Base-by-base conservation (phyloP, 345 rosid genomes). In the Euphorbia pulcherrima region DNA sequence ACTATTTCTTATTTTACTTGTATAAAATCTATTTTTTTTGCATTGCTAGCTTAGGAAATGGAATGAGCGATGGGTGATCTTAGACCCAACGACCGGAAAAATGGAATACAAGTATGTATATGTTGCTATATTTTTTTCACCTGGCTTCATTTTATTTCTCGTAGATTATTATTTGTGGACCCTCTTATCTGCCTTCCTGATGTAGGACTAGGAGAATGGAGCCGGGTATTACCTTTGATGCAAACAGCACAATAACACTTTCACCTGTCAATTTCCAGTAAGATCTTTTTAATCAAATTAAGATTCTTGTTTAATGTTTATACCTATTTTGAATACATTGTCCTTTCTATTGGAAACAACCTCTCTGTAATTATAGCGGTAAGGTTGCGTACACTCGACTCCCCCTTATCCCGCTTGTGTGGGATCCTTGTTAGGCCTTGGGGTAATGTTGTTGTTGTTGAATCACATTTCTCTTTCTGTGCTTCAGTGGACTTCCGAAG, bases 211-310 rank as follows among this genome's bases (percentile, higher is more conserved):
- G 88, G 84, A 81, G 99, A 74, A 95, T 83, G 70, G 99, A 90
- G 72, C 94, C 96, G 55, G 67, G 85, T 63, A 85, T 95, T 56
- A 60, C 72, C 62, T 92, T 92, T 69, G 96, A 95, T 77, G 98
- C 90, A 54, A 85, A 88, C 73, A 95, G 99, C 84, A 85, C 93
- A 26, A 92, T 95, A 66, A 65, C 90, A 0, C 26, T 87, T 44
- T 95, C 99, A 62, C 98, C 97, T 27, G 98, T 95, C 55, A 95
- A 95, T 79, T 95, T 95, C 82, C 83, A 92, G 99, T 95, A 86
- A 83, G 93, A 64, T 74, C 28, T 51, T 67, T 53, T 53, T 33
- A 33, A 33, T 33, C 7, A 44, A 37, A 11, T 65, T 39, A 18
- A 44, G 37, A 61, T 13, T 62, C 13, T 41, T 14, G 62, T 70